Percentiles rank a stretch among this genome's conserved stretches.
phyloP scores from a whole-genome alignment of 2,329 filamentous ascomycete species.

The Phaeosphaeria sp. region DNA sequence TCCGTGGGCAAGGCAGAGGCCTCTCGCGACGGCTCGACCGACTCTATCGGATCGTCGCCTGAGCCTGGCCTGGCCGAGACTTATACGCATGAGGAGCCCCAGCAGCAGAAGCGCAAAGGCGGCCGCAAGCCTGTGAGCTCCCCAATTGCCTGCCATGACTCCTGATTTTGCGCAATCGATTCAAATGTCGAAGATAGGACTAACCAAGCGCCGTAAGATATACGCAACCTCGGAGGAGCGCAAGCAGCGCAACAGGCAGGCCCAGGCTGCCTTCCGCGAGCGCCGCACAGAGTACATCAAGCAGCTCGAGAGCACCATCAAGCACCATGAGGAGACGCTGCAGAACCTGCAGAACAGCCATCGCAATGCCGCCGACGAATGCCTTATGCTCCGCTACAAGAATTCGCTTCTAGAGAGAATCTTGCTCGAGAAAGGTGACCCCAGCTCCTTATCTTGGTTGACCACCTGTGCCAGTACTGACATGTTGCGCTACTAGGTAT shows the following conservation, averaged over 20 bases:
- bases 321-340: conserved; percentile 92
- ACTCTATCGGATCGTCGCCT: conserved; percentile 57
- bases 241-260: conserved; percentile 96
- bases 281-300: conserved; percentile 99
- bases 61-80: conserved; percentile 52
- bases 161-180: conserved; percentile 28
- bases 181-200: conserved; percentile 44
- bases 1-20: conserved; percentile 55
- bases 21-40: conserved; percentile 54
- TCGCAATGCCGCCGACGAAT: conserved; percentile 93
- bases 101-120: conserved; percentile 88
- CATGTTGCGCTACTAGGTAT: conserved; percentile 67
- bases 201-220: conserved; percentile 69
- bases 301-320: conserved; percentile 96
- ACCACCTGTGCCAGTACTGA: conserved; percentile 23
- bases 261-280: conserved; percentile 96
- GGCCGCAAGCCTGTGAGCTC: conserved; percentile 90
- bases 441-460: conserved; percentile 6
- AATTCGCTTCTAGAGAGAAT: conserved; percentile 96
- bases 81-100: conserved; percentile 54
- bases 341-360: conserved; percentile 94
- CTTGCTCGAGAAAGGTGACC: conserved; percentile 87
- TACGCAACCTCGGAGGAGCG: conserved; percentile 98
- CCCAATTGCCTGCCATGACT: conserved; percentile 29
- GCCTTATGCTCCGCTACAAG: conserved; percentile 97